Evolutionary conservation across 192 early-diverging fungal species (phyloP).

Genomic region (Backusella parvicylindrica): DNA sequence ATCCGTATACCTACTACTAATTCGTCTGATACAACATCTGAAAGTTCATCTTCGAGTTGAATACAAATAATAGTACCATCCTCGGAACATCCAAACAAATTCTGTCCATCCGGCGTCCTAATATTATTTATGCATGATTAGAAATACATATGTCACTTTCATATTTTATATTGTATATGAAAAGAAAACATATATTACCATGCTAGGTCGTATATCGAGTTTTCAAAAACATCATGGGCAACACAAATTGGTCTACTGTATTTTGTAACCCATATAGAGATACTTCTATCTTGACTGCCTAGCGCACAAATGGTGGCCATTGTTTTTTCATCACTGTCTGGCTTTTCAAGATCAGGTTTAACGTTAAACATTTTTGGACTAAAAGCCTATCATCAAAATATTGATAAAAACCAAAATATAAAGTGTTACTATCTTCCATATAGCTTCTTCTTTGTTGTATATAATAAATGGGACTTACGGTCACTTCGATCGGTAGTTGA

Average conservation of each 20-base stretch:
- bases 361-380: constrained; percentile 75
- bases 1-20: constrained; percentile 55
- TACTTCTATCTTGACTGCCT: constrained; percentile 84
- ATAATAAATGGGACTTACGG: constrained; percentile 41
- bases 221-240: constrained; percentile 70
- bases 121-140: not conserved
- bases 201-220: constrained; percentile 82
- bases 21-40: constrained; percentile 53
- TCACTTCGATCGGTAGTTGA: constrained; percentile 80
- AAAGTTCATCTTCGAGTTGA: constrained; percentile 70
- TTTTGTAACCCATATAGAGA: constrained; percentile 87
- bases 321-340: constrained; percentile 26
- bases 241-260: constrained; percentile 68
- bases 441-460: not conserved
- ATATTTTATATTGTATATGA: too few relatives aligned
- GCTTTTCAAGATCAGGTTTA: constrained; percentile 11
- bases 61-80: constrained; percentile 85
- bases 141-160: not conserved
- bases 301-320: constrained; percentile 72
- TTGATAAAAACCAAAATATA: too few relatives aligned
- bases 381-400: constrained; percentile 64
- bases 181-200: constrained; percentile 61
- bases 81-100: constrained; percentile 84
- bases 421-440: not conserved
- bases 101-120: constrained; percentile 71